These are phyloP conservation scores for Dioszegia hungarica DNA, from an alignment of 768 basidiomycete genomes.

Conservation along the genomic window DNA sequence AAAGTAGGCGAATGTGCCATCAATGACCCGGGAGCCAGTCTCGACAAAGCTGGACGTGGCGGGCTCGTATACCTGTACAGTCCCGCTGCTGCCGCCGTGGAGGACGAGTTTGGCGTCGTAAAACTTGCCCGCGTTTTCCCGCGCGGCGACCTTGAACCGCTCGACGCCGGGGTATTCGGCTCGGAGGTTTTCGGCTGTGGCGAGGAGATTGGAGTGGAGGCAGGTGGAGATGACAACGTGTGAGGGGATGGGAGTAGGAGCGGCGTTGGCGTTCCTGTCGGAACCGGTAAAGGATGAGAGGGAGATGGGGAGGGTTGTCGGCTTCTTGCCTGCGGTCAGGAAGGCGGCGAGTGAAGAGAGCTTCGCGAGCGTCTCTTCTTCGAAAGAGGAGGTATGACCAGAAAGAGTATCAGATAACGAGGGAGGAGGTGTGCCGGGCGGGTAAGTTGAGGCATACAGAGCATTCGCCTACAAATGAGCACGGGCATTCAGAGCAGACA, in stretches of 20 bases:
- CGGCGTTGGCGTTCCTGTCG: conserved; percentile 12
- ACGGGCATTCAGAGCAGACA: background rate
- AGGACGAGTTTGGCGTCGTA: conserved; percentile 62
- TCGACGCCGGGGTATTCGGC: conserved; percentile 68
- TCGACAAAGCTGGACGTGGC: conserved; percentile 41
- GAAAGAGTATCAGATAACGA: background rate
- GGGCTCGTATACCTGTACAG: conserved; percentile 63
- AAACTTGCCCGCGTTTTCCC: conserved; percentile 68
- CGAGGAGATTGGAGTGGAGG: conserved; percentile 76
- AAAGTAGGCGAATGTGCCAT: conserved; percentile 83
- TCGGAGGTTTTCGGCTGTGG: conserved; percentile 62
- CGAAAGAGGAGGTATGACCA: background rate
- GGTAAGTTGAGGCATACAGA: conserved; percentile 72
- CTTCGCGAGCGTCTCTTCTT: conserved; percentile 45
- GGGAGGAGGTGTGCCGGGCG: conserved; percentile 46
- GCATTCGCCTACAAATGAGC: conserved; percentile 72
- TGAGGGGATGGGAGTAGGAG: conserved; percentile 53
- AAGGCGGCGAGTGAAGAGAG: conserved; percentile 60
- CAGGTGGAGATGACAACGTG: conserved; percentile 79
- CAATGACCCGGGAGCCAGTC: conserved; percentile 49
- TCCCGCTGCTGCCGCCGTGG: conserved; percentile 50
- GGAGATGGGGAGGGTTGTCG: conserved; percentile 9
- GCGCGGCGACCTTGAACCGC: conserved; percentile 80
- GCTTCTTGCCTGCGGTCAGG: conserved; percentile 47
- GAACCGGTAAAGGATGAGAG: conserved; percentile 19